phyloP scores from a whole-genome alignment of 805 yeast species.

The Hanseniaspora singularis region DNA sequence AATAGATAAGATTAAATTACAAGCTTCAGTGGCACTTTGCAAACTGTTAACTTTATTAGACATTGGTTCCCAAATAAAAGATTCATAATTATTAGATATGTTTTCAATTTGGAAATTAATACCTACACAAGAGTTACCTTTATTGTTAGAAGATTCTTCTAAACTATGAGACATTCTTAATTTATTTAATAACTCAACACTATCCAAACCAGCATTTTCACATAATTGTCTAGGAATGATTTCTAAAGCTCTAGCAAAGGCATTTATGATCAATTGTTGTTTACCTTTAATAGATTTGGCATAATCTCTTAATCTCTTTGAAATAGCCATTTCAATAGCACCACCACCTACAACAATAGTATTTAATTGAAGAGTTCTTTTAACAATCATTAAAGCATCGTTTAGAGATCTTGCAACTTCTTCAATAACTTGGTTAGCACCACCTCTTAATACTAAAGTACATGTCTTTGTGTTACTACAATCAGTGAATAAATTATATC shows the following conservation, averaged over 20 bases:
- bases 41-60: constrained; percentile 88
- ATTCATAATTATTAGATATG: constrained; percentile 71
- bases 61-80: constrained; percentile 96
- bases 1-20: constrained; percentile 80
- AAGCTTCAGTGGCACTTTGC: constrained; percentile 93
- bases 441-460: constrained; percentile 87
- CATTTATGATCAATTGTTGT: constrained; percentile 83
- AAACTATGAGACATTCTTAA: constrained; percentile 81
- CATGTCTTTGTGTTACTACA: constrained; percentile 89
- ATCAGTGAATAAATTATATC: constrained; percentile 86
- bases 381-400: constrained; percentile 97
- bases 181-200: constrained; percentile 83
- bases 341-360: constrained; percentile 97
- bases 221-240: constrained; percentile 94
- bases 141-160: constrained; percentile 43
- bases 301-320: constrained; percentile 74
- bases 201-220: constrained; percentile 98
- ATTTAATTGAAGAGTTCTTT: constrained; percentile 80
- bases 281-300: constrained; percentile 86
- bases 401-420: constrained; percentile 96
- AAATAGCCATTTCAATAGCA: constrained; percentile 94
- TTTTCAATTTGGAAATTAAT: constrained; percentile 77
- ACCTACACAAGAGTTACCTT: constrained; percentile 61
- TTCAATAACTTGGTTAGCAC: constrained; percentile 95
- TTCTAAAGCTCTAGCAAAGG: constrained; percentile 89